Base-by-base conservation (phyloP, 306 rosid species). In the Datisca glomerata region DNA sequence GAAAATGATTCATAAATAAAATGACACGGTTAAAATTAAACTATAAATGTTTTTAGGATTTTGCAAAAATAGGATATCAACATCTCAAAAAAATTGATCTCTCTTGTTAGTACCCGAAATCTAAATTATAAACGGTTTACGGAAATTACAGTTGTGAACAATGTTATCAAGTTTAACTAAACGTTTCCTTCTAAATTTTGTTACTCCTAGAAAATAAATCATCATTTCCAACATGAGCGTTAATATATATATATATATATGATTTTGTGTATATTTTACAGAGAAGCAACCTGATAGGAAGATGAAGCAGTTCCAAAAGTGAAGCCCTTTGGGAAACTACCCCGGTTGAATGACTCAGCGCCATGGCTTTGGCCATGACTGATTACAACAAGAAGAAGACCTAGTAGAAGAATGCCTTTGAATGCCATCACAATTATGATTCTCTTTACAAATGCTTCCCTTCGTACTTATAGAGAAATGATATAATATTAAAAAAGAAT, bases 241-340 rank as follows among this genome's bases (percentile, higher is more conserved):
- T 7, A 4, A 27, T 27, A 4, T 4, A 27, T 27, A 4, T 4
- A 27, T 4, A 4, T 27, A 27, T 4, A 27, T 4, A 27, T 4
- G 7, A 27, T 4, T 4, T 4, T 4, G 7, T 4, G 7, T 4
- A 27, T 4, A 27, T n/a, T n/a, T n/a, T n/a, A n/a, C 6, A 36
- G 19, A 37, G 19, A 37, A 12, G 7, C 8, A 37, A 68, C 75
- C 59, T 64, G 72, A 33, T 73, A 73, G 17, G 76, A 24, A 0
- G 80, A 9, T 0, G 73, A 64, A 25, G 76, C 75, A 11, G 76
- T 52, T 13, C 80, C 80, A 18, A 73, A 73, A 16, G 68, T 12
- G 58, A 73, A 73, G 2, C 66, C 66, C 1, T 11, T 0, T 1
- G 72, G 76, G n/a, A 68, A 73, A 41, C 72, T 56, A 12, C 24